Evolutionary conservation across 345 rosid genomes (phyloP), one percentile per base, ranked within the genome.

Genomic region (Jatropha curcas): DNA sequence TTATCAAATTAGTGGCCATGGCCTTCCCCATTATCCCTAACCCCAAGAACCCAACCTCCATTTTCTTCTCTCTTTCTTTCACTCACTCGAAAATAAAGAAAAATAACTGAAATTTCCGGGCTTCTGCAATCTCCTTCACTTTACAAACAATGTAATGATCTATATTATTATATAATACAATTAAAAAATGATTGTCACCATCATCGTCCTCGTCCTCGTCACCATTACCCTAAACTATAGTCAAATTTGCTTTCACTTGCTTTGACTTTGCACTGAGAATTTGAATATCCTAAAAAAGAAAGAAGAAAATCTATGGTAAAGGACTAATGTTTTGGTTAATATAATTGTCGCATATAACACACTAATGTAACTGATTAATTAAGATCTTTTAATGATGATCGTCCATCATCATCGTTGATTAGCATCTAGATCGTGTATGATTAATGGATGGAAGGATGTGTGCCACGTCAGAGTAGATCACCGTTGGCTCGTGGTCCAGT

Each of bases 1-100:
- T 85, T 60, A 92, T 80, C 84, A 94, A 81, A 83, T 92, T 94
- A 86, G 88, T 74, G 33, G 97, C 74, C 96, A 94, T 94, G 85
- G 94, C 98, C 77, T 89, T 92, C 46, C 98, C 98, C 98, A 94
- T 94, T 64, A 94, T 94, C 33, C 98, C 98, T 71, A 94, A 58
- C 28, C 98, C 98, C 81, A 94, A 79, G 80, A 94, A 90, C 39
- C 97, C 98, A 9, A 94, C 86, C 73, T 94, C 97, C 98, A 94
- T 94, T 70, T 83, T 78, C 67, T 57, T 24, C 53, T 65, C 59
- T 27, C 74, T 58, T 24, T 30, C 30, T 27, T 45, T 65, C 71
- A 43, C 43, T 8, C 37, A 43, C 50, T 60, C 62, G 12, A 34
- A 61, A 1, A n/a, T n/a, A n/a, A n/a, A n/a, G n/a, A n/a, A n/a